Base-by-base conservation (phyloP, 192 early-diverging fungal genomes). In the Allomyces arbusculus region DNA sequence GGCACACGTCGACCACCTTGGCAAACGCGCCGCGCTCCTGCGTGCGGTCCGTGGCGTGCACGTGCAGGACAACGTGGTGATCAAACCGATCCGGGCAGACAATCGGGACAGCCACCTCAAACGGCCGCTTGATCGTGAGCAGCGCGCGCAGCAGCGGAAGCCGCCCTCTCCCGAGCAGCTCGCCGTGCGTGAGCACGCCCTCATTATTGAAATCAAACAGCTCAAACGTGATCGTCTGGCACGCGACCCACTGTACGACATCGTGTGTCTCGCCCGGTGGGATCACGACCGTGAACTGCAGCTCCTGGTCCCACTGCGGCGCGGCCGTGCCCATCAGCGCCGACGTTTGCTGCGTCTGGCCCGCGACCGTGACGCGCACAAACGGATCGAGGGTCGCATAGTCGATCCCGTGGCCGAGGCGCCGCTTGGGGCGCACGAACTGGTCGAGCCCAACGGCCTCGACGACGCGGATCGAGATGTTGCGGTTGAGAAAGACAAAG, bases 221-320 rank as follows among this genome's bases (percentile, higher is more conserved):
- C 20, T 58, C 58, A 61, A 78, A 69, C 61, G 62, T 61, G 61
- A 78, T 71, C 23, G 65, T 63, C 44, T 78, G 74, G 20, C 65
- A 26, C 62, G 77, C 61, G 1, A 78, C 72, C 73, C 73, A 78
- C 44, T 78, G 70, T 63, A 70, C 68, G n/a, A 78, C 63, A 44
- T 78, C 76, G 55, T 71, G 67, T 14, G 75, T 67, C 61, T 72
- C 68, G n/a, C 76, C 76, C 1, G 71, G 72, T 3, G 76, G 76
- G 23, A 78, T 78, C n/a, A 64, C 66, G 43, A 78, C 69, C 44
- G 66, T 44, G 28, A 78, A 69, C 4, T 45, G 28, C 22, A 78
- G 62, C 28, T 69, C 72, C 62, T 78, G 76, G 61, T 78, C 68
- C 76, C 76, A 78, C 16, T 67, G 58, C 20, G 69, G 70, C 61